Percentiles rank a stretch among this genome's conserved stretches.
phyloP scores from a whole-genome alignment of 805 yeast genomes.

The Candida corydali region DNA sequence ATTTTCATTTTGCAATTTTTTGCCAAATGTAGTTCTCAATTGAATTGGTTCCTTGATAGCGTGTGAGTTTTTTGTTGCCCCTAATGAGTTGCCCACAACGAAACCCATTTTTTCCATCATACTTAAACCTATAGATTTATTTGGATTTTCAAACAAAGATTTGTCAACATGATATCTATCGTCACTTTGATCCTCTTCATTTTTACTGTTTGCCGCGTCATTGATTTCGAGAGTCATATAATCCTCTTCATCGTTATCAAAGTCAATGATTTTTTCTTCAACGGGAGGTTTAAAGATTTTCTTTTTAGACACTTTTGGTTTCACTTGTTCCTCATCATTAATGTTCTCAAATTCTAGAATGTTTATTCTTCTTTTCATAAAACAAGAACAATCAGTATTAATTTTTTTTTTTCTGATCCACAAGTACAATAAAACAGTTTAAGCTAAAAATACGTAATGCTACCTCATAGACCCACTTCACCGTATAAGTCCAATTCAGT shows the following conservation, averaged over 20 bases:
- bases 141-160: conserved; percentile 3
- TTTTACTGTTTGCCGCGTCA: conserved; percentile 1
- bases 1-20: neutral
- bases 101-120: conserved; percentile 63
- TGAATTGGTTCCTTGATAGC: conserved; percentile 30
- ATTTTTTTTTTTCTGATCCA: too few species aligned
- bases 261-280: neutral
- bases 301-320: neutral
- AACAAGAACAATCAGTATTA: neutral
- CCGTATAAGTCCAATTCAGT: conserved; percentile 30
- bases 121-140: conserved; percentile 40
- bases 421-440: too few species aligned
- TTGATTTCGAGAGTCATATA: conserved; percentile 11
- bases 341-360: conserved; percentile 4
- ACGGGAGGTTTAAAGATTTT: conserved; percentile 7
- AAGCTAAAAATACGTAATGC: too few species aligned
- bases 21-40: conserved; percentile 5
- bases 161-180: neutral
- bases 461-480: conserved; percentile 24
- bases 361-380: conserved; percentile 4
- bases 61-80: conserved; percentile 17
- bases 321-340: conserved; percentile 1
- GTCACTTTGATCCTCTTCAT: neutral
- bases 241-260: conserved; percentile 7
- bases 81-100: conserved; percentile 43